phyloP scores from a whole-genome alignment of 2,329 filamentous ascomycete species.

The Cytospora piceae region DNA sequence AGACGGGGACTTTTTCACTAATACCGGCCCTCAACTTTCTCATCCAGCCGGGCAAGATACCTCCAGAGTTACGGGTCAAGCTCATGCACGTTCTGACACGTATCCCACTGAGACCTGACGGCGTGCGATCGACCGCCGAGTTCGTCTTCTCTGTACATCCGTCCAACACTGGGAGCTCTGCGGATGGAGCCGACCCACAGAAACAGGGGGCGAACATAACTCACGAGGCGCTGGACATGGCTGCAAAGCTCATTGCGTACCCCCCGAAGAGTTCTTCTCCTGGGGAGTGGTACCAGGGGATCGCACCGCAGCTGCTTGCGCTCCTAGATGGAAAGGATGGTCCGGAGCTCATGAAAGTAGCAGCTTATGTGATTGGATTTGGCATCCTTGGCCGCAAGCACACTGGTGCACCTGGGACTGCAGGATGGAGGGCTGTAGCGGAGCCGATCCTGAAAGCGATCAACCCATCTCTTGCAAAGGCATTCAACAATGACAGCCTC shows the following conservation, averaged over 20 bases:
- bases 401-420: constrained; percentile 63
- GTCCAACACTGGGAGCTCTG: constrained; percentile 46
- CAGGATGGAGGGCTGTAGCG: constrained; percentile 67
- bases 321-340: constrained; percentile 66
- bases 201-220: constrained; percentile 67
- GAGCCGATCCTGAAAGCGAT: constrained; percentile 59
- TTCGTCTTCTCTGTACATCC: constrained; percentile 73
- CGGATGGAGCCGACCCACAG: constrained; percentile 50
- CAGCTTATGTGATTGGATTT: constrained; percentile 66
- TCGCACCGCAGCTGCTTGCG: constrained; percentile 63
- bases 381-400: constrained; percentile 68
- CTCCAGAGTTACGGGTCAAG: constrained; percentile 61
- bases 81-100: constrained; percentile 62
- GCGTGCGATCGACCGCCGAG: constrained; percentile 69
- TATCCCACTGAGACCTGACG: constrained; percentile 64
- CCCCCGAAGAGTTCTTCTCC: constrained; percentile 59
- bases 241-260: constrained; percentile 62
- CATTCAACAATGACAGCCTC: constrained; percentile 18
- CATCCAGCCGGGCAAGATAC: constrained; percentile 63
- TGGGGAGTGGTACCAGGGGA: constrained; percentile 62
- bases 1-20: constrained; percentile 40
- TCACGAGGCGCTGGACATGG: constrained; percentile 68
- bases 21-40: constrained; percentile 65
- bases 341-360: constrained; percentile 60
- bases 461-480: constrained; percentile 42